These are phyloP conservation scores for Phytophthora uliginosa DNA, from an alignment of 352 stramenopile species.

Conservation along the genomic window DNA sequence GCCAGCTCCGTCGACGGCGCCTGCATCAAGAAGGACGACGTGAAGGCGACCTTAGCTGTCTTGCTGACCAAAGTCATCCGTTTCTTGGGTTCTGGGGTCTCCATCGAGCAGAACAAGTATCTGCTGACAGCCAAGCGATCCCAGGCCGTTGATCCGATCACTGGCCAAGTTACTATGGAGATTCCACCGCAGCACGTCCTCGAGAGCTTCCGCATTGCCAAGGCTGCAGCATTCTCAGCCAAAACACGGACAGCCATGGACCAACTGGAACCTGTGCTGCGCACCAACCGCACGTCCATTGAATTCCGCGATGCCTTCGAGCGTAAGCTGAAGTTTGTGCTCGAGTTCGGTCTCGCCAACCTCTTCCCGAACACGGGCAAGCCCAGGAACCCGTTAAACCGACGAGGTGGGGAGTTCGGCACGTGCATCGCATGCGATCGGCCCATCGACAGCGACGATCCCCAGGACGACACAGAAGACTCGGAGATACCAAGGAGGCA, in stretches of 20 bases:
- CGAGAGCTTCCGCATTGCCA: conserved; percentile 56
- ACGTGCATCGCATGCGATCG: conserved; percentile 78
- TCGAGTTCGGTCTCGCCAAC: conserved; percentile 71
- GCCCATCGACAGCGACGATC: conserved; percentile 51
- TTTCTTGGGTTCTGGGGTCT: conserved; percentile 63
- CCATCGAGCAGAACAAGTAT: conserved; percentile 78
- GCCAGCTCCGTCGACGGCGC: conserved; percentile 13
- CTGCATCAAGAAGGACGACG: conserved; percentile 33
- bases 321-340: conserved; percentile 55
- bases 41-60: conserved; percentile 54
- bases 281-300: conserved; percentile 44
- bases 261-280: conserved; percentile 54
- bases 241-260: conserved; percentile 60
- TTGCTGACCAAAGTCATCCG: conserved; percentile 65
- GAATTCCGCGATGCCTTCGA: conserved; percentile 63
- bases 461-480: conserved; percentile 17
- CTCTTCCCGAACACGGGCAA: conserved; percentile 64
- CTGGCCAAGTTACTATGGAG: conserved; percentile 54
- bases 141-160: conserved; percentile 46
- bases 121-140: conserved; percentile 46
- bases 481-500: conserved; percentile 14
- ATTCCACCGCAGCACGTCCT: conserved; percentile 54
- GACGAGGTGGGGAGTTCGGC: conserved; percentile 39
- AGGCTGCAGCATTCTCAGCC: conserved; percentile 49
- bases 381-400: conserved; percentile 40